Base-by-base conservation (phyloP, 106 monocot species). In the Posidonia australis region DNA sequence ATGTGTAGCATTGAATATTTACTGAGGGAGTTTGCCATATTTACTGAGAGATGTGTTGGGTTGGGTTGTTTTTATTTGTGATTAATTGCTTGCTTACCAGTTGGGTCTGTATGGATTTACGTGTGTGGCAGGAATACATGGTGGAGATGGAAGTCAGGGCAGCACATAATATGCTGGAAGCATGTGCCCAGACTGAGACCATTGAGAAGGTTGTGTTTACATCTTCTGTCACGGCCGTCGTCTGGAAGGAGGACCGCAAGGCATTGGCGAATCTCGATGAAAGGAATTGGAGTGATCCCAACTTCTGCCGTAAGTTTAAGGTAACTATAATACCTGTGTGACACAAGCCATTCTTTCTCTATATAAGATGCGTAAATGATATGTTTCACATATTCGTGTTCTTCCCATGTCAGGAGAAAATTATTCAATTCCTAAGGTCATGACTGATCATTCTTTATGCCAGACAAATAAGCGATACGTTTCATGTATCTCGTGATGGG, bases 201-300 rank as follows among this genome's bases (percentile, higher is more conserved):
- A 76, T 93, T 44, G 89, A 93, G 71, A 74, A 67, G 67, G 86
- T 93, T 13, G 88, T 93, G 1, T 86, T 86, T 83, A 89, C 89
- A 1, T 93, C 93, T 18, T 93, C 93, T 4, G 76, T 93, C 24
- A 89, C 89, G 5, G 93, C 93, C 22, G 79, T 86, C 64, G 72
- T 93, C 13, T 93, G 93, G 89, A 86, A 67, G 22, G 88, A 88
- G 71, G 69, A 77, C 30, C 70, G 73, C 13, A 79, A 77, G 20
- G 48, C 66, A 10, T 18, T 67, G 10, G 54, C 64, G 0, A 69
- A 76, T 17, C 23, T 86, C 27, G 77, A 86, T 24, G 93, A 89
- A 75, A 78, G 77, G 47, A 77, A 79, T 51, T 93, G 93, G 93
- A 93, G 93, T 54, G 89, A 93, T 7, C 86, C 89, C 74, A 77